Conservation (phyloP, 2,329 filamentous ascomycete species). For the Penicillium corylophilum region DNA sequence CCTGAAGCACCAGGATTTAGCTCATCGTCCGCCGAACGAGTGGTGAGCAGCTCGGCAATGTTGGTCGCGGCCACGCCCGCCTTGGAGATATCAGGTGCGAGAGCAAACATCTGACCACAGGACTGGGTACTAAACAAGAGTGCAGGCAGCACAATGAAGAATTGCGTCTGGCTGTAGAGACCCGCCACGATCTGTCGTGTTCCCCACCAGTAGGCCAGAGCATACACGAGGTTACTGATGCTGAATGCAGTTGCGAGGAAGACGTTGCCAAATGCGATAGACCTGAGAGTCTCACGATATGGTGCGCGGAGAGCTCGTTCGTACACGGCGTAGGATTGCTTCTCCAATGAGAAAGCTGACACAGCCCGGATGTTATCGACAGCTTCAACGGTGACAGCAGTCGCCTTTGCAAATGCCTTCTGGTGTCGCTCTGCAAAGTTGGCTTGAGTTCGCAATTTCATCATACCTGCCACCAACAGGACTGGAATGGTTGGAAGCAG, state of each 20-base stretch:
- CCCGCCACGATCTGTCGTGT: slow-evolving; percentile 66
- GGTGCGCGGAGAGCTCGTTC: slow-evolving; percentile 46
- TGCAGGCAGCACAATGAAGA: slow-evolving; percentile 70
- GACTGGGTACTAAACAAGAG: slow-evolving; percentile 71
- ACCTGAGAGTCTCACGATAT: slow-evolving; percentile 48
- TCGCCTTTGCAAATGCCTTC: slow-evolving; percentile 51
- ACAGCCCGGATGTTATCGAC: slow-evolving; percentile 53
- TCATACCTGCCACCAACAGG: slow-evolving; percentile 65
- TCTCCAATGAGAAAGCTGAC: slow-evolving; percentile 52
- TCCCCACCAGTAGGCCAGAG: slow-evolving; percentile 78
- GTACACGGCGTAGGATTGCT: slow-evolving; percentile 48
- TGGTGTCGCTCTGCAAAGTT: slow-evolving; percentile 56
- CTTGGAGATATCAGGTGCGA: slow-evolving; percentile 70
- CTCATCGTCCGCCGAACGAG: slow-evolving; percentile 28
- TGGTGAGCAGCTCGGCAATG: slow-evolving; percentile 48
- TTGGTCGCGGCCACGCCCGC: slow-evolving; percentile 60
- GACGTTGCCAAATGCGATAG: slow-evolving; percentile 46
- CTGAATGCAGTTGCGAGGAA: slow-evolving; percentile 46
- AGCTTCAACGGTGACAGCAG: slow-evolving; percentile 53
- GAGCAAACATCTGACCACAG: slow-evolving; percentile 71
- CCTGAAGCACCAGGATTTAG: slow-evolving; percentile 13
- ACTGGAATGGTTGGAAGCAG: slow-evolving; percentile 68
- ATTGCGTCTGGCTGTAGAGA: slow-evolving; percentile 63
- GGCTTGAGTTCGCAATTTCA: slow-evolving; percentile 63
- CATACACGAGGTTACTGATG: slow-evolving; percentile 65